A percentile compares a stretch with the other conserved stretches of the same genome.
Evolutionary conservation across 768 basidiomycete genomes (phyloP).

Genomic region (Tulasnella sp.): DNA sequence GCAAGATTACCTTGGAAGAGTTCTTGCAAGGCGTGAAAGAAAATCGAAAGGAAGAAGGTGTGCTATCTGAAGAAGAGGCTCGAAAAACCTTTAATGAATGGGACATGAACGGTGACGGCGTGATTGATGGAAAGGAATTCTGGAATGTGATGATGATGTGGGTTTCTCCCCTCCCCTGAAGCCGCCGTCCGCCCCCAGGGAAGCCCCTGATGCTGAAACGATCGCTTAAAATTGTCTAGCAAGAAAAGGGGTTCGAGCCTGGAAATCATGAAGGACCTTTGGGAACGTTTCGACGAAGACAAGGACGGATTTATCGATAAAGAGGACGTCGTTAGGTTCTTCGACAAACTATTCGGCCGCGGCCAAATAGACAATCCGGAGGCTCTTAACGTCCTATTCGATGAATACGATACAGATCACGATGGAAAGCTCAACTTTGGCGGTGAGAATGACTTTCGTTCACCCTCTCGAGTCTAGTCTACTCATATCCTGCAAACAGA

Average conservation of each 20-base stretch:
- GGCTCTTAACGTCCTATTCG: background rate
- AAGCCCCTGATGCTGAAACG: too few species aligned
- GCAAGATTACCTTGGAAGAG: background rate
- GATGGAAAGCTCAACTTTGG: background rate
- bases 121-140: background rate
- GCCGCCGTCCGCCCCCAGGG: too few species aligned
- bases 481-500: background rate
- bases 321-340: background rate
- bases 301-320: background rate
- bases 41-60: background rate
- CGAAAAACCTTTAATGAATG: background rate
- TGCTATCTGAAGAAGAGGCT: background rate
- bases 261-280: background rate
- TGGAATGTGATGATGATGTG: background rate
- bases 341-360: background rate
- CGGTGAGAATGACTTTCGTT: background rate
- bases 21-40: background rate
- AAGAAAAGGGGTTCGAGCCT: background rate
- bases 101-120: background rate
- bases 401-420: background rate
- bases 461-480: background rate
- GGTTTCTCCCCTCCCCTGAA: background rate
- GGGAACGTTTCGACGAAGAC: background rate
- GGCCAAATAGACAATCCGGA: background rate
- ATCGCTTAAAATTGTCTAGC: background rate